These are phyloP conservation scores for Telopea speciosissima DNA, from an alignment of 177 flowering plant species.

Conservation along the genomic window DNA sequence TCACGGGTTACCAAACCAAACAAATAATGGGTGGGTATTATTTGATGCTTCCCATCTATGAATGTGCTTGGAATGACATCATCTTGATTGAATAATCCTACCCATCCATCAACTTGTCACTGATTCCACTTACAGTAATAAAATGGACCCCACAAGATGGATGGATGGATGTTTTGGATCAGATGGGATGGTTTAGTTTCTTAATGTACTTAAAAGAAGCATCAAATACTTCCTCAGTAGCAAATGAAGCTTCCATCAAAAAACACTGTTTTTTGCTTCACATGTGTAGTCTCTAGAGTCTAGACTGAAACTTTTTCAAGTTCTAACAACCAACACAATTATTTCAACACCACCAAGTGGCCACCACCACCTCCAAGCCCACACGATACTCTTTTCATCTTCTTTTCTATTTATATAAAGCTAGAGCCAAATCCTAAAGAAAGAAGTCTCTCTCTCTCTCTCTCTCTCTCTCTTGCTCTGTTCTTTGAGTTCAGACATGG, in stretches of 20 bases:
- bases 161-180: neutral
- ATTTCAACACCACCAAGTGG: neutral
- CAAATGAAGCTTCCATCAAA: neutral
- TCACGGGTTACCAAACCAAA: neutral
- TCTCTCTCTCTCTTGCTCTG: conserved; percentile 1
- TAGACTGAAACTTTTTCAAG: neutral
- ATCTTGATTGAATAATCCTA: neutral
- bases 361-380: too few relatives aligned
- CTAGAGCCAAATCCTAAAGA: neutral
- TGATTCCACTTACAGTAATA: neutral
- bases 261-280: conserved; percentile 2
- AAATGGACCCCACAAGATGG: neutral
- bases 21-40: neutral
- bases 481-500: neutral
- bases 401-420: neutral
- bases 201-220: neutral
- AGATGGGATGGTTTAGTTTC: neutral
- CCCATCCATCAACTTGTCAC: neutral
- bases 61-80: neutral
- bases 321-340: conserved; percentile 5
- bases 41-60: neutral
- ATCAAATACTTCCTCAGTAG: neutral
- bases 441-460: conserved; percentile 3
- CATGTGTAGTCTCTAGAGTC: neutral
- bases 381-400: neutral